phyloP scores from a whole-genome alignment of 345 rosid species.

The Euphorbia peplus region DNA sequence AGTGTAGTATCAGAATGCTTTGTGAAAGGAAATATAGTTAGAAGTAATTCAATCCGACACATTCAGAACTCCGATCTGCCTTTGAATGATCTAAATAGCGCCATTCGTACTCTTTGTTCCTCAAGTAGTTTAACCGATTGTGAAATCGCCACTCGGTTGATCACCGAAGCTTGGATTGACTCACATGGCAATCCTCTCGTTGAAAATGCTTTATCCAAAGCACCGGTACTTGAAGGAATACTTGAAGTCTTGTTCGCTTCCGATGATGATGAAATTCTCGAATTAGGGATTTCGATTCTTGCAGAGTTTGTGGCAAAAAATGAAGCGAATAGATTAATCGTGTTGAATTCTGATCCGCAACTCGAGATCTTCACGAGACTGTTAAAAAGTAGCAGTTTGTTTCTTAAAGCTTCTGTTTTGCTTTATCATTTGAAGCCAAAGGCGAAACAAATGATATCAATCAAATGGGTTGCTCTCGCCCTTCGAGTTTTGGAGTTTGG shows the following conservation, averaged over 20 bases:
- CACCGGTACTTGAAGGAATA: constrained; percentile 45
- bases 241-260: constrained; percentile 54
- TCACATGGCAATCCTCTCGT: constrained; percentile 33
- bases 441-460: constrained; percentile 63
- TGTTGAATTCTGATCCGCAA: constrained; percentile 51
- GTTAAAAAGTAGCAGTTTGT: constrained; percentile 46
- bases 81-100: constrained; percentile 36
- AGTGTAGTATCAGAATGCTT: constrained; percentile 36
- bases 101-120: constrained; percentile 36
- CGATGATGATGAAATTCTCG: constrained; percentile 50
- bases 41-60: constrained; percentile 18
- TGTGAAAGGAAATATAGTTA: constrained; percentile 19
- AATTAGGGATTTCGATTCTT: constrained; percentile 45
- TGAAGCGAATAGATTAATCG: constrained; percentile 31
- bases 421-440: constrained; percentile 52
- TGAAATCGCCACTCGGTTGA: constrained; percentile 41
- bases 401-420: constrained; percentile 57
- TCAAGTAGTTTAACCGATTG: constrained; percentile 44
- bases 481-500: constrained; percentile 66
- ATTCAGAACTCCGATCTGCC: constrained; percentile 13
- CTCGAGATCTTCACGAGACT: constrained; percentile 52
- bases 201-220: constrained; percentile 37
- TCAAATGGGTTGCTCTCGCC: constrained; percentile 50
- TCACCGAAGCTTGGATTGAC: constrained; percentile 47
- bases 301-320: constrained; percentile 41